Base-by-base conservation (phyloP, 108 stramenopile genomes). In the Nitzschia inconspicua region DNA sequence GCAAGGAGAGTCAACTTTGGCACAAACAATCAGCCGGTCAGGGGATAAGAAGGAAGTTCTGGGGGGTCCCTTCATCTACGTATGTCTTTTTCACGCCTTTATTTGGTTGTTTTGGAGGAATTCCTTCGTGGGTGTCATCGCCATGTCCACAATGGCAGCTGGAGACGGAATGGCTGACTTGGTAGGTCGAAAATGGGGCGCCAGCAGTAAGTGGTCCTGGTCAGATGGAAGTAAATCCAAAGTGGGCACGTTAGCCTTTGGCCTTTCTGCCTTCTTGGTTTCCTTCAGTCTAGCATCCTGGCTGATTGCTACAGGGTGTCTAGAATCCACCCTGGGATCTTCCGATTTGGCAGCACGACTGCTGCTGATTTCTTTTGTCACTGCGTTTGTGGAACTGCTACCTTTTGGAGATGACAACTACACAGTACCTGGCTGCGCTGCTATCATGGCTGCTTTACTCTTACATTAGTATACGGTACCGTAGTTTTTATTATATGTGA, bases 151-250 rank as follows among this genome's bases (percentile, higher is more conserved):
- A n/a, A 81, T 92, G 91, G 85, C 87, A 6, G 83, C 73, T 3
- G 91, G 91, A 19, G 91, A 92, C 53, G 91, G 91, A 4, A 51
- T 91, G 54, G 91, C 91, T 0, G 91, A 92, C 70, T 55, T 92
- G 23, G 54, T 88, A 13, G 91, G 91, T 35, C 68, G 91, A 43
- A 56, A 84, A 7, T 83, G 52, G 26, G 91, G 91, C 0, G 65
- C 61, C 19, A 54, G 55, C 10, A 87, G 85, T 30, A 79, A 82
- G 41, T 87, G 86, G 86, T 57, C 57, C 50, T 84, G 84, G 50
- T 55, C 65, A 22, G 66, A 78, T 28, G 51, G 56, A 44, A 49
- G 68, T 46, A 88, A 88, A 44, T 86, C 84, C 0, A 56, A 86
- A n/a, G 82, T 75, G 13, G 91, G 91, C 28, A 76, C 83, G 27